Conservation (phyloP, 306 rosid species). For the Datisca glomerata region DNA sequence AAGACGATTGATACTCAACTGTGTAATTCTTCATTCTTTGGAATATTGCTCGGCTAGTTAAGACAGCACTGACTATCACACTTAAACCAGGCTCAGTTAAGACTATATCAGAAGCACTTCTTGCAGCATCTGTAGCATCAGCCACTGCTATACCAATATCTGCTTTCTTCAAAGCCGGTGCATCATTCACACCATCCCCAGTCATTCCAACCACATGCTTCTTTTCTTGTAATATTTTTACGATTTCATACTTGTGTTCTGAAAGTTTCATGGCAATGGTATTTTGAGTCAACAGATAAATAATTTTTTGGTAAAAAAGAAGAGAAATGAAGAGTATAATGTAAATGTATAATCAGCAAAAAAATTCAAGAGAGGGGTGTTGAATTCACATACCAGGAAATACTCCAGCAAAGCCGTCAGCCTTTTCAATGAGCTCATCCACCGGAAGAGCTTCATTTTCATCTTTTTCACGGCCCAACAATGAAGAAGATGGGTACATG, state of each 20-base stretch:
- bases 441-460: constrained; percentile 68
- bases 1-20: background rate
- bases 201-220: constrained; percentile 86
- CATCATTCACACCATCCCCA: constrained; percentile 88
- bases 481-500: constrained; percentile 86
- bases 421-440: constrained; percentile 73
- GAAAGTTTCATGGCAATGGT: background rate
- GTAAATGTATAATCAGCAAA: background rate
- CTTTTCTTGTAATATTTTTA: constrained; percentile 72
- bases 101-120: constrained; percentile 49
- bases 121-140: constrained; percentile 66
- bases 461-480: constrained; percentile 47
- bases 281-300: background rate
- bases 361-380: background rate
- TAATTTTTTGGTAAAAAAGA: background rate
- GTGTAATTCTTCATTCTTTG: constrained; percentile 93
- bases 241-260: constrained; percentile 68
- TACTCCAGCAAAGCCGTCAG: constrained; percentile 92
- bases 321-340: background rate
- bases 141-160: constrained; percentile 79
- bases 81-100: constrained; percentile 64
- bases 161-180: constrained; percentile 87
- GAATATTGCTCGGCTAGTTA: constrained; percentile 9
- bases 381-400: constrained; percentile 32
- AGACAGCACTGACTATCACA: background rate